Evolutionary conservation across 2,329 filamentous ascomycete genomes (phyloP).

Genomic region (Juglanconis juglandina): DNA sequence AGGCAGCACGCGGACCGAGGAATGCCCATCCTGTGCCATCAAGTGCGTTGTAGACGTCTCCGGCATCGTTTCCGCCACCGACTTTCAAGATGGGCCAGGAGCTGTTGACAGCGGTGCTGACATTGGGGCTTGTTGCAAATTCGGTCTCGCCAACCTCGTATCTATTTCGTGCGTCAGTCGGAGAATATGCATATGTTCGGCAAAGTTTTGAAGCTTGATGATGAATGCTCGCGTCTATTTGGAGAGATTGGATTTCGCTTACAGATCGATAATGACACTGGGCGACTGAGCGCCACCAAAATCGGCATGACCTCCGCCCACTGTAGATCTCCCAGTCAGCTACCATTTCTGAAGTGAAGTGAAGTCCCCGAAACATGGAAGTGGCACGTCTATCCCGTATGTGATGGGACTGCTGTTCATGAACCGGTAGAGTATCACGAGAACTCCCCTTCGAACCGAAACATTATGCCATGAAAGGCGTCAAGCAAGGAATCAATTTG

Average conservation of each 20-base stretch:
- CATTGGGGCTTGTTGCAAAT: not conserved
- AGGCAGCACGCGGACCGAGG: slow-evolving; percentile 8
- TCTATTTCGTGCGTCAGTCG: not conserved
- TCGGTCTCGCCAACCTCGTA: slow-evolving; percentile 6
- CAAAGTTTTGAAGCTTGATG: no score
- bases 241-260: not conserved
- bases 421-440: no score
- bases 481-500: not conserved
- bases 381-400: no score
- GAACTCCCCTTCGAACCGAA: no score
- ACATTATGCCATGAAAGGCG: no score
- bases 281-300: slow-evolving; percentile 13
- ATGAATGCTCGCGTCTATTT: not conserved
- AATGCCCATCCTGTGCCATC: slow-evolving; percentile 14
- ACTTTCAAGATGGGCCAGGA: slow-evolving; percentile 15
- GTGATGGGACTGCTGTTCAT: no score
- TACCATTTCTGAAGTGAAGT: not conserved
- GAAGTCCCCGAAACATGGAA: no score
- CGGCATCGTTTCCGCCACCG: slow-evolving; percentile 8
- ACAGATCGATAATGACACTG: slow-evolving; percentile 11
- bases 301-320: slow-evolving; percentile 13
- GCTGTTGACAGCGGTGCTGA: slow-evolving; percentile 1
- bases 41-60: slow-evolving; percentile 6
- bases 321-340: not conserved
- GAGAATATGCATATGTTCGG: not conserved